Percentiles rank a stretch among this genome's conserved stretches.
phyloP scores from a whole-genome alignment of 2,329 filamentous ascomycete genomes.

The Alternaria metachromatica region DNA sequence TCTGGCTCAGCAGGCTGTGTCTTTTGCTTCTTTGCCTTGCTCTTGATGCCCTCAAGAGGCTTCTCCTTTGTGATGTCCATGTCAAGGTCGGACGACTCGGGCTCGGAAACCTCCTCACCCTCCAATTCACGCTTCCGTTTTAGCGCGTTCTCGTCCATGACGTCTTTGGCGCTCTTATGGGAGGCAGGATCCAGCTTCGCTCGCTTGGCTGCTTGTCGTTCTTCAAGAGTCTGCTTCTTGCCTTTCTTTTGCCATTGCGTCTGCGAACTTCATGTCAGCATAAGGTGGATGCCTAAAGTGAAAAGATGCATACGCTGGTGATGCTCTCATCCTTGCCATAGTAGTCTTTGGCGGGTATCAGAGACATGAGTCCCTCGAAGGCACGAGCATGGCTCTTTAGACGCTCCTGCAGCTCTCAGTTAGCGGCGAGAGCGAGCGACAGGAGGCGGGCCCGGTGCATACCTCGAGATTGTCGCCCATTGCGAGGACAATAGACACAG shows the following conservation, averaged over 20 bases:
- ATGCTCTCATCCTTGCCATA: constrained; percentile 74
- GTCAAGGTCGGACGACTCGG: constrained; percentile 42
- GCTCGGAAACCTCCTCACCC: constrained; percentile 55
- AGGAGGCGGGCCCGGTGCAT: constrained; percentile 28
- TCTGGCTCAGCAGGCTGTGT: constrained; percentile 31
- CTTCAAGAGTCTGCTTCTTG: constrained; percentile 94
- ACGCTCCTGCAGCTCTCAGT: constrained; percentile 55
- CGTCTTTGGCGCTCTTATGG: constrained; percentile 88
- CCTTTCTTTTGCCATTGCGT: constrained; percentile 89
- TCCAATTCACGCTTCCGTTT: constrained; percentile 77
- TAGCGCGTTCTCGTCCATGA: constrained; percentile 82
- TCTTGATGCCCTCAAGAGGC: constrained; percentile 49
- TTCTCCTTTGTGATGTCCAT: constrained; percentile 47
- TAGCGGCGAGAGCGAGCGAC: constrained; percentile 34
- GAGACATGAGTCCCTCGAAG: constrained; percentile 84
- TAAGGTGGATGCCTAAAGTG: constrained; percentile 8
- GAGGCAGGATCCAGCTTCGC: constrained; percentile 92
- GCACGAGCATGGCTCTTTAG: constrained; percentile 69
- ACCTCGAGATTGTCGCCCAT: constrained; percentile 55
- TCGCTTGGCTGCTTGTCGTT: constrained; percentile 67
- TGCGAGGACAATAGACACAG: neutral
- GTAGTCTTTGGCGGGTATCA: constrained; percentile 90
- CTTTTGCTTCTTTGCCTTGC: constrained; percentile 54
- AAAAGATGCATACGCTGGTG: constrained; percentile 69
- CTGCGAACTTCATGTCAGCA: constrained; percentile 54